phyloP scores from a whole-genome alignment of 176 grass and related monocot species.

The Eleusine indica region DNA sequence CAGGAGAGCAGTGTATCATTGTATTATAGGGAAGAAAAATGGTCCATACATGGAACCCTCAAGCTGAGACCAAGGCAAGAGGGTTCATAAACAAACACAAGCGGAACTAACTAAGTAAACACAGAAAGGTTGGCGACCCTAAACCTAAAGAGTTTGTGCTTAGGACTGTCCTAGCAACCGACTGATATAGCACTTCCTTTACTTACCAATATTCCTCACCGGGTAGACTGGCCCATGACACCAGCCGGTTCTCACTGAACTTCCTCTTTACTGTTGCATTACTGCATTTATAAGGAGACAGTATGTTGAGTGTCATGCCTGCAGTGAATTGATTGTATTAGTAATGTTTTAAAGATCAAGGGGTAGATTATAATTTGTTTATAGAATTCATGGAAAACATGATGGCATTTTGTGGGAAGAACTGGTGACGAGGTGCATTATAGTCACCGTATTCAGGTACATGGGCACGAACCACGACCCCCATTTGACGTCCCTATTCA shows the following conservation, averaged over 20 bases:
- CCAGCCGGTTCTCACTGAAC: background rate
- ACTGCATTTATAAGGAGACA: background rate
- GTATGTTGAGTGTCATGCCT: background rate
- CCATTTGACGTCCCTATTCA: no score
- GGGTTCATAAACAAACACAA: no score
- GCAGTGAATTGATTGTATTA: background rate
- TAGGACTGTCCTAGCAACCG: no score
- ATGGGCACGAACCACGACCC: no score
- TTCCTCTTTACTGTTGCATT: background rate
- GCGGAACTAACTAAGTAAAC: no score
- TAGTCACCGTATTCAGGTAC: no score
- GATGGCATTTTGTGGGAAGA: conserved; percentile 10
- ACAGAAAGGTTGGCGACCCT: no score
- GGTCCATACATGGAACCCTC: no score
- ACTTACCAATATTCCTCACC: background rate
- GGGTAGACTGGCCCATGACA: background rate
- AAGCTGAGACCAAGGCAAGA: no score
- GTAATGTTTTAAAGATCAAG: background rate
- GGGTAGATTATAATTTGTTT: conserved; percentile 19
- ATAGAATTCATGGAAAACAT: conserved; percentile 7
- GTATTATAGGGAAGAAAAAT: no score
- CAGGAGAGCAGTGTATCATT: no score
- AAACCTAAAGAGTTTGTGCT: no score
- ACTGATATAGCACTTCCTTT: background rate
- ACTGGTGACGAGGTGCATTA: background rate